phyloP scores from a whole-genome alignment of 805 yeast genomes.

The Pichia californica region DNA sequence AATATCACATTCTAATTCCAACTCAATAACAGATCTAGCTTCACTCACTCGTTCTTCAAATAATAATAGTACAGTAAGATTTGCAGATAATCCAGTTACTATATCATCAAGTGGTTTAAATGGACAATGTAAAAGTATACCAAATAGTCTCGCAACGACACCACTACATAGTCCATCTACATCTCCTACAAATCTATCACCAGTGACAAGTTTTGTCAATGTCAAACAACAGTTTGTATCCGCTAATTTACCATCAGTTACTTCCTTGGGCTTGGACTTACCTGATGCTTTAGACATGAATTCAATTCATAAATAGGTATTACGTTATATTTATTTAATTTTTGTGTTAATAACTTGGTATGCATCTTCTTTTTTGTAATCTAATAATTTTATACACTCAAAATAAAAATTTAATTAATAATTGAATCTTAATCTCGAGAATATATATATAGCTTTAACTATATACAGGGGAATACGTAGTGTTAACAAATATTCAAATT shows the following conservation, averaged over 20 bases:
- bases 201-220: background rate
- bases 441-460: too few species aligned
- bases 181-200: conserved; percentile 27
- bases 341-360: too few species aligned
- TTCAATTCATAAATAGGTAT: background rate
- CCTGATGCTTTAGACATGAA: conserved; percentile 34
- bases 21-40: background rate
- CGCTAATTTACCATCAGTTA: conserved; percentile 38
- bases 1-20: conserved; percentile 2
- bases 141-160: conserved; percentile 27
- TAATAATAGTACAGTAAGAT: background rate
- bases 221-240: background rate
- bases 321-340: too few species aligned
- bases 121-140: background rate
- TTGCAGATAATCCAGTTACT: background rate
- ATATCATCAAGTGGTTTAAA: background rate
- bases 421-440: too few species aligned
- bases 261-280: conserved; percentile 44
- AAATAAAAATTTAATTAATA: too few species aligned
- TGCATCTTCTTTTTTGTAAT: too few species aligned
- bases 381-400: too few species aligned
- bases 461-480: too few species aligned
- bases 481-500: too few species aligned
- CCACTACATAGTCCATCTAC: conserved; percentile 33
- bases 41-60: background rate